These are phyloP conservation scores for Auricularia heimuer DNA, from an alignment of 768 basidiomycete genomes.

Conservation along the genomic window DNA sequence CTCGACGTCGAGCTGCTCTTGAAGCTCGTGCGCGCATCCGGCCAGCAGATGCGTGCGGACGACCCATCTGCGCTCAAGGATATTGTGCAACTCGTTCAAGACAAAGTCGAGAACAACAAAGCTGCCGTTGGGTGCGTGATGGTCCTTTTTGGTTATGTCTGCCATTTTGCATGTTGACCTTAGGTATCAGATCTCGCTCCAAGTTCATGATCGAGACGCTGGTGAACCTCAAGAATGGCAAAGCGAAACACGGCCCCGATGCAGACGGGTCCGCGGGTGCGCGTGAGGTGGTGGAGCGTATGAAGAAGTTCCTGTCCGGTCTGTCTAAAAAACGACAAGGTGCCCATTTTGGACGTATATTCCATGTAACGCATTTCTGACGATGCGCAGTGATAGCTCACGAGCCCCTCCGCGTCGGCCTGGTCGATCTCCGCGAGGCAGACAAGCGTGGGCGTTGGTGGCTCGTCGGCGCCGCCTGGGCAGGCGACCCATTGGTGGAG, in stretches of 20 bases:
- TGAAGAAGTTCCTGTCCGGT: conserved; percentile 79
- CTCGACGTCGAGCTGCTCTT: conserved; percentile 79
- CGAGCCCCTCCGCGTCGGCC: conserved; percentile 77
- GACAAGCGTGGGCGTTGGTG: conserved; percentile 95
- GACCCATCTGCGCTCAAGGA: conserved; percentile 90
- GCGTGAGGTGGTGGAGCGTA: conserved; percentile 64
- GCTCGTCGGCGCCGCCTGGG: conserved; percentile 95
- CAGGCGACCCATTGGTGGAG: conserved; percentile 82
- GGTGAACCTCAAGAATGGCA: conserved; percentile 87
- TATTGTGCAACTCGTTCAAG: conserved; percentile 75
- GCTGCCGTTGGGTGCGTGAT: conserved; percentile 40
- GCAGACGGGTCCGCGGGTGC: conserved; percentile 52
- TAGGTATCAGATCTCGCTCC: conserved; percentile 61
- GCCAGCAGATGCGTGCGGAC: conserved; percentile 81
- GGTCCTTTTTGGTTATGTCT: background rate
- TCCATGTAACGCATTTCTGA: too few species aligned
- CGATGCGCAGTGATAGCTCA: conserved; percentile 53
- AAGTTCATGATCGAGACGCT: conserved; percentile 95
- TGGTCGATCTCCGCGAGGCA: conserved; percentile 76
- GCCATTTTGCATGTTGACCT: background rate
- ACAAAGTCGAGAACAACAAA: conserved; percentile 43
- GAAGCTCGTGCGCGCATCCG: conserved; percentile 70
- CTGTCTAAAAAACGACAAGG: conserved; percentile 54
- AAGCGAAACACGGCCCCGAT: conserved; percentile 48
- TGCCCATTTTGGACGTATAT: too few species aligned